phyloP scores from a whole-genome alignment of 441 rosid genomes.

The Dalechampia spathulata region DNA sequence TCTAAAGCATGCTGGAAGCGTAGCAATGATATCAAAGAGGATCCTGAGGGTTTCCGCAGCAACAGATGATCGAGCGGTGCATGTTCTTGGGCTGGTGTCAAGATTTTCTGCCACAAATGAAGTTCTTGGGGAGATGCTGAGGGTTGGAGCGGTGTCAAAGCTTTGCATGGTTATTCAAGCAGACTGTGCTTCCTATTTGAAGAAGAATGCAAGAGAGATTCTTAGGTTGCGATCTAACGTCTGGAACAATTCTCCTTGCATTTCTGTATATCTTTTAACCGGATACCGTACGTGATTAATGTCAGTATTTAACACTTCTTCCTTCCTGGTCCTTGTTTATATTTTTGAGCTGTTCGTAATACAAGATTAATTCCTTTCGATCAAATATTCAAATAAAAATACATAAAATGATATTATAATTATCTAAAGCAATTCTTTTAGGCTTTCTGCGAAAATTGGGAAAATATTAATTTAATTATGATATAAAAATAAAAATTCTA shows the following conservation, averaged over 20 bases:
- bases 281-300: conserved; percentile 23
- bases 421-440: too few relatives aligned
- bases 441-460: too few relatives aligned
- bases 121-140: conserved; percentile 44
- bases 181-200: conserved; percentile 29
- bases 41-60: conserved; percentile 41
- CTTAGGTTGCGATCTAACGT: conserved; percentile 38
- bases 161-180: conserved; percentile 55
- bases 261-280: conserved; percentile 38
- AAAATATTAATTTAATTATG: too few relatives aligned
- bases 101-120: conserved; percentile 25
- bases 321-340: too few relatives aligned
- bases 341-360: too few relatives aligned
- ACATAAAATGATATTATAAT: too few relatives aligned
- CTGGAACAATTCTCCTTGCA: conserved; percentile 58
- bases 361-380: too few relatives aligned
- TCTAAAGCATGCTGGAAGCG: conserved; percentile 35
- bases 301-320: too few relatives aligned
- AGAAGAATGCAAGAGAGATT: conserved; percentile 34
- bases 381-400: too few relatives aligned
- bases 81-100: conserved; percentile 25
- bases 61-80: conserved; percentile 38
- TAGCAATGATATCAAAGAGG: conserved; percentile 45
- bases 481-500: too few relatives aligned
- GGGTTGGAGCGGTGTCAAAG: conserved; percentile 55